Percentiles rank a stretch among this genome's conserved stretches.
Conservation (phyloP, 176 grass and related monocot species). For the Microstegium vimineum region DNA sequence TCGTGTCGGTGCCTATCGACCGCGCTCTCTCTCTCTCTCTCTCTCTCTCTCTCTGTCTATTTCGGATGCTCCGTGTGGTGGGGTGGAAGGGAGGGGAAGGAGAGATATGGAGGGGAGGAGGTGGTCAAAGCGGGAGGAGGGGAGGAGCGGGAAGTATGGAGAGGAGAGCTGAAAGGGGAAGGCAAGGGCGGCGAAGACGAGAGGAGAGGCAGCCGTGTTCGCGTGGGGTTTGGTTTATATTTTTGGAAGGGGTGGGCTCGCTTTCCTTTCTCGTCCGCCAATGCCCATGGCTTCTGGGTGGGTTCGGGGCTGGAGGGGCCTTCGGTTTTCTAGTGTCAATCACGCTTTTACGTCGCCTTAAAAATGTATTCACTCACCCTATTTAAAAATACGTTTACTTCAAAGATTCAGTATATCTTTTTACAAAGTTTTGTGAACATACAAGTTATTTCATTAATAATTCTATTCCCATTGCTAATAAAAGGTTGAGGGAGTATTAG, state of each 20-base stretch:
- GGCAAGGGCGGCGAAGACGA: background rate
- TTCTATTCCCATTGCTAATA: no score
- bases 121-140: slow-evolving; percentile 12
- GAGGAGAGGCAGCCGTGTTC: background rate
- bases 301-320: no score
- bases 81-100: background rate
- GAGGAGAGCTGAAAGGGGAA: background rate
- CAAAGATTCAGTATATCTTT: no score
- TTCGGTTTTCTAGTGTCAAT: no score
- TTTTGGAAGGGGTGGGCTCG: background rate
- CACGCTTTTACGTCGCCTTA: no score
- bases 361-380: no score
- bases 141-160: slow-evolving; percentile 20
- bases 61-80: background rate
- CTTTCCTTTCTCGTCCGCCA: background rate
- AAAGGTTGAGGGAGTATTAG: no score
- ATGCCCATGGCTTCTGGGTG: background rate
- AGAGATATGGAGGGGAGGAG: slow-evolving; percentile 20
- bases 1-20: background rate
- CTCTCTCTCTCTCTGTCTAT: no score
- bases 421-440: no score
- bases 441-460: no score
- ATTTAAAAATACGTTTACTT: no score
- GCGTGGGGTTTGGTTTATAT: background rate
- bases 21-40: no score